Evolutionary conservation across 306 rosid genomes (phyloP), one percentile per base, ranked within the genome.

Genomic region (Sphenostylis stenocarpa): DNA sequence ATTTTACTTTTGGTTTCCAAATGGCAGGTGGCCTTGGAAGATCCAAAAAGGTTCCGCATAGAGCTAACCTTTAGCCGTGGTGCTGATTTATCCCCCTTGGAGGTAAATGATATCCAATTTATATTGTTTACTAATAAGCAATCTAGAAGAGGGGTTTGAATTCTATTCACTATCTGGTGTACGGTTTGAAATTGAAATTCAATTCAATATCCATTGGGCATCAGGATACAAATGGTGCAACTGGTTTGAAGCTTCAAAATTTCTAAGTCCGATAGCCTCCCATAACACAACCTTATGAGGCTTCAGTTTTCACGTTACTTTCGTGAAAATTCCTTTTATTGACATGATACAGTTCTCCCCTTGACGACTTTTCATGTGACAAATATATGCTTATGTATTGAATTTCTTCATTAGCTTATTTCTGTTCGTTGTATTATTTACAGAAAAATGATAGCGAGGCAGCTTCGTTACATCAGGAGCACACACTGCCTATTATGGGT

Each of bases 1-100:
- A 80, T 55, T 29, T 64, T 29, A 62, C 24, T 79, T 44, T 55
- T 72, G 64, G 52, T 74, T 84, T 72, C 72, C 68, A 51, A 82
- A 82, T 65, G 85, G 83, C 92, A 94, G 98, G 94, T 92, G 49
- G 83, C 90, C 69, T 73, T 92, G 69, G 97, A 94, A 86, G 96
- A 94, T 83, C 94, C 98, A 44, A 90, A 90, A 84, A 85, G 88
- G 86, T 94, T 86, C 78, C 96, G 96, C 26, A 77, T 94, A 43
- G 98, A 94, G 80, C 70, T 94, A 88, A 88, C 98, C n/a, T 94
- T 94, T 67, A 94, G 98, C 86, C 94, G 97, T 19, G 98, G 98
- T 67, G 97, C 98, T 63, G 98, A 92, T 84, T 84, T 94, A 57
- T 94, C 96, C 41, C 98, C 98, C 26, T 69, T 94, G 82, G 92